These are phyloP conservation scores for Magnusiomyces suaveolens DNA, from an alignment of 1,139 yeast species.

Conservation along the genomic window DNA sequence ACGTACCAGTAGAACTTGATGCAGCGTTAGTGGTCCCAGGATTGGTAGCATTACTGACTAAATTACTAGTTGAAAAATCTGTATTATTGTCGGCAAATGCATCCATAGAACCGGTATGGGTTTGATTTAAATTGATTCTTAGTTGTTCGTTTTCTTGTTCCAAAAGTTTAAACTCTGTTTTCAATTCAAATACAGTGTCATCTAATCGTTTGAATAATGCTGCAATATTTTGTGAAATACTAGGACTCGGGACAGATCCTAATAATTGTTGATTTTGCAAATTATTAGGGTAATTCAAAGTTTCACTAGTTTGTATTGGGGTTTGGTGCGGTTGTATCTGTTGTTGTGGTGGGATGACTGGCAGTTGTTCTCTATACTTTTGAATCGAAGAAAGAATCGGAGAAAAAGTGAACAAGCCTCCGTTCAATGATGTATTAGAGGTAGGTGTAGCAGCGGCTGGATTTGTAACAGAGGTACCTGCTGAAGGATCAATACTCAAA, in stretches of 20 bases:
- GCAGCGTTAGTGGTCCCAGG: neutral
- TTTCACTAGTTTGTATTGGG: neutral
- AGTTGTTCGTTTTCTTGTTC: conserved; percentile 7
- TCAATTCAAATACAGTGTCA: conserved; percentile 6
- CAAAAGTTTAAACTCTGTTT: conserved; percentile 5
- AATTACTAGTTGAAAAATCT: neutral
- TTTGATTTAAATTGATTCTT: neutral
- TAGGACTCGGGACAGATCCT: neutral
- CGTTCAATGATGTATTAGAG: neutral
- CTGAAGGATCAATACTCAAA: neutral
- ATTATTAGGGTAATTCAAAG: neutral
- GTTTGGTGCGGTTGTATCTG: neutral
- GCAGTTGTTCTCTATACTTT: neutral
- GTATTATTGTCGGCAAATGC: neutral
- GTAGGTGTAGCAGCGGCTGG: neutral
- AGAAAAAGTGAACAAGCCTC: neutral
- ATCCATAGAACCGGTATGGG: neutral
- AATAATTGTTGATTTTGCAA: neutral
- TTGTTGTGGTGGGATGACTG: neutral
- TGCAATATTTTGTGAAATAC: neutral
- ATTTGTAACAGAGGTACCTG: neutral
- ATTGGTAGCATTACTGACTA: neutral
- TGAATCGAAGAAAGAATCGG: neutral
- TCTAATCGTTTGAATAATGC: conserved; percentile 4
- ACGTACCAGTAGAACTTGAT: neutral